phyloP scores from a whole-genome alignment of 768 basidiomycete species.

The Hygrocybe punicea region DNA sequence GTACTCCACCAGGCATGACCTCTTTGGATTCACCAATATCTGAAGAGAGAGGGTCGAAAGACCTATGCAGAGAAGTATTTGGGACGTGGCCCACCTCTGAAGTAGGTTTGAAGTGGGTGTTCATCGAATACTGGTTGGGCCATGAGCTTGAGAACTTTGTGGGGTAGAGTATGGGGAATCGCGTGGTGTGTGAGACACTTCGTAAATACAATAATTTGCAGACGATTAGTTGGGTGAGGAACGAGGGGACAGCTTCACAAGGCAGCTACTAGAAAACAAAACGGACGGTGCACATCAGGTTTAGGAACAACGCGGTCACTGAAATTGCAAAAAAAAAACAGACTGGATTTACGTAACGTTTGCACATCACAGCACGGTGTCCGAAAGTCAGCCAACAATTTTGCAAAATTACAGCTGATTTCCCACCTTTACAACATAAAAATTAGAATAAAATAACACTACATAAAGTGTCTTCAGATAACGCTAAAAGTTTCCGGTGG shows the following conservation, averaged over 20 bases:
- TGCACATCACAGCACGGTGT: too few relatives aligned
- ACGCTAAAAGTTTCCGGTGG: too few relatives aligned
- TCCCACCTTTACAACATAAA: too few relatives aligned
- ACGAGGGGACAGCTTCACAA: background rate
- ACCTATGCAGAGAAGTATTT: background rate
- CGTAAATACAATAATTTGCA: background rate
- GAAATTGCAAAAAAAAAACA: background rate
- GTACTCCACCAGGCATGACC: slow-evolving; percentile 10
- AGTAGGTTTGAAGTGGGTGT: slow-evolving; percentile 71
- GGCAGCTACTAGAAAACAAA: background rate
- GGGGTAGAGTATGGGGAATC: background rate
- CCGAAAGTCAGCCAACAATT: too few relatives aligned
- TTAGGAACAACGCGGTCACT: background rate
- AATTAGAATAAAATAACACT: too few relatives aligned
- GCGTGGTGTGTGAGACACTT: background rate
- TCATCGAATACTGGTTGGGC: slow-evolving; percentile 76
- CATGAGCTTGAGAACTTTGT: slow-evolving; percentile 38
- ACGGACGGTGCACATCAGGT: background rate
- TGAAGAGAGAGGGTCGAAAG: slow-evolving; percentile 3
- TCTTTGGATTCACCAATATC: slow-evolving; percentile 11
- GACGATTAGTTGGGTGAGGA: background rate
- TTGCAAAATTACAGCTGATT: too few relatives aligned
- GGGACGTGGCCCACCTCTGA: slow-evolving; percentile 49
- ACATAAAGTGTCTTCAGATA: too few relatives aligned
- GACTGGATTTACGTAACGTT: too few relatives aligned